phyloP scores from a whole-genome alignment of 2,329 filamentous ascomycete genomes.

The Penicillium digitatum region DNA sequence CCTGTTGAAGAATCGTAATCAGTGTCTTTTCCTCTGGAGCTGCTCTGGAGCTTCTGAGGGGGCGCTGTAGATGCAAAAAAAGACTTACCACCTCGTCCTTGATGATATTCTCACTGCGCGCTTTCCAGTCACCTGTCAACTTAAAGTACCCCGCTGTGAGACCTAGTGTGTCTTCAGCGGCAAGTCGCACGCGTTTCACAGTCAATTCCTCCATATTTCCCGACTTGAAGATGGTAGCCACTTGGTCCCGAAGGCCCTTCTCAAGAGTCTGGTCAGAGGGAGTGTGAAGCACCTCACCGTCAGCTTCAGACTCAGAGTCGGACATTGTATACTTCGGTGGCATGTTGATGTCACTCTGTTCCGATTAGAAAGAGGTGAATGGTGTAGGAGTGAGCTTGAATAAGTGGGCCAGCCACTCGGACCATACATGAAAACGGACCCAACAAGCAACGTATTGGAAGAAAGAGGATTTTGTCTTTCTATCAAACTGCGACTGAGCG shows the following conservation, averaged over 20 bases:
- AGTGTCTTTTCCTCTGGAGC: slow-evolving; percentile 2
- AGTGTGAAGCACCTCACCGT: slow-evolving; percentile 8
- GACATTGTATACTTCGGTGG: slow-evolving; percentile 31
- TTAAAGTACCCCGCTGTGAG: slow-evolving; percentile 56
- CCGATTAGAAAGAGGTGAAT: not conserved
- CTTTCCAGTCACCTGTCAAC: slow-evolving; percentile 52
- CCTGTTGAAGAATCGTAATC: slow-evolving; percentile 22
- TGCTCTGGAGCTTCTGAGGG: not conserved
- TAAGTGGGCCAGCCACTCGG: not conserved
- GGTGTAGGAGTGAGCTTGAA: not conserved
- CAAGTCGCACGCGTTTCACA: slow-evolving; percentile 53
- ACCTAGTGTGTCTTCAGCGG: slow-evolving; percentile 50
- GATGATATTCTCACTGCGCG: slow-evolving; percentile 52
- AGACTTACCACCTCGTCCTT: slow-evolving; percentile 49
- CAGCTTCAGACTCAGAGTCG: slow-evolving; percentile 28
- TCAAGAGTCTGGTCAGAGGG: slow-evolving; percentile 38
- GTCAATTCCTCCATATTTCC: slow-evolving; percentile 52
- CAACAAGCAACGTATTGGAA: not conserved
- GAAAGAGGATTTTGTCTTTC: not conserved
- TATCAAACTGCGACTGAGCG: not conserved
- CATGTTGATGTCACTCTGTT: slow-evolving; percentile 20
- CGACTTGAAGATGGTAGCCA: slow-evolving; percentile 34
- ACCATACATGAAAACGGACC: not conserved
- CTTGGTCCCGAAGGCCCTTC: slow-evolving; percentile 37
- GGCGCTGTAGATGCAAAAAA: not conserved